These are phyloP conservation scores for Aspergillus versicolor DNA, from an alignment of 2,329 filamentous ascomycete genomes.

Conservation along the genomic window DNA sequence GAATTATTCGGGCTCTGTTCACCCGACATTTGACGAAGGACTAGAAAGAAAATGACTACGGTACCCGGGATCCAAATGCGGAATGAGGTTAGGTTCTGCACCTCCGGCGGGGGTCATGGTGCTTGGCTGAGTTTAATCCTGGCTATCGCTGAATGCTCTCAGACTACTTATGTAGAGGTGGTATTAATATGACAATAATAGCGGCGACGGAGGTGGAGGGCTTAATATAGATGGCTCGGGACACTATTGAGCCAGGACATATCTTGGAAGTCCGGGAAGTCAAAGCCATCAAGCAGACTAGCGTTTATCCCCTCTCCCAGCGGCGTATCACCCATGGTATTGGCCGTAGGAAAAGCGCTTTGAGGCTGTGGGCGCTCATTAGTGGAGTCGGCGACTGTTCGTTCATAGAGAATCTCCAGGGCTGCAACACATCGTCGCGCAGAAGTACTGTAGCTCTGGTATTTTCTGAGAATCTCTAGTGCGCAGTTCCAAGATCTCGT, in stretches of 20 bases:
- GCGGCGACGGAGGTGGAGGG: too few species aligned
- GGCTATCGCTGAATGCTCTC: background rate
- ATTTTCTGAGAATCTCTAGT: slow-evolving; percentile 30
- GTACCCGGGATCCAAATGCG: background rate
- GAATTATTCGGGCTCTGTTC: slow-evolving; percentile 20
- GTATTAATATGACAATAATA: too few species aligned
- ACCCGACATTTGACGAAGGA: slow-evolving; percentile 11
- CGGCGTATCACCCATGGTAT: slow-evolving; percentile 22
- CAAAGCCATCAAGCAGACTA: slow-evolving; percentile 25
- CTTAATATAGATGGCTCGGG: slow-evolving; percentile 29
- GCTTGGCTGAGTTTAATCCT: background rate
- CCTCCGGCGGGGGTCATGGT: background rate
- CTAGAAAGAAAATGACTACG: too few species aligned
- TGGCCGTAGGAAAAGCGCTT: background rate
- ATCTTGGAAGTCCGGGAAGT: slow-evolving; percentile 32
- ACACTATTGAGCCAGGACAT: slow-evolving; percentile 38
- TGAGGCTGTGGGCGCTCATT: background rate
- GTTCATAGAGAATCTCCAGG: slow-evolving; percentile 32
- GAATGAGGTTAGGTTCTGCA: too few species aligned
- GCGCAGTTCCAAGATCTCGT: slow-evolving; percentile 30
- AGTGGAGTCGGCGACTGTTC: slow-evolving; percentile 22
- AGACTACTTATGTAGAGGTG: too few species aligned
- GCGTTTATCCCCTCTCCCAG: slow-evolving; percentile 29
- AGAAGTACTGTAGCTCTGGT: slow-evolving; percentile 32
- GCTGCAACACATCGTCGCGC: slow-evolving; percentile 33